Evolutionary conservation across 2,329 filamentous ascomycete genomes (phyloP), one percentile per base, ranked within the genome.

Genomic region (Thelonectria olida): DNA sequence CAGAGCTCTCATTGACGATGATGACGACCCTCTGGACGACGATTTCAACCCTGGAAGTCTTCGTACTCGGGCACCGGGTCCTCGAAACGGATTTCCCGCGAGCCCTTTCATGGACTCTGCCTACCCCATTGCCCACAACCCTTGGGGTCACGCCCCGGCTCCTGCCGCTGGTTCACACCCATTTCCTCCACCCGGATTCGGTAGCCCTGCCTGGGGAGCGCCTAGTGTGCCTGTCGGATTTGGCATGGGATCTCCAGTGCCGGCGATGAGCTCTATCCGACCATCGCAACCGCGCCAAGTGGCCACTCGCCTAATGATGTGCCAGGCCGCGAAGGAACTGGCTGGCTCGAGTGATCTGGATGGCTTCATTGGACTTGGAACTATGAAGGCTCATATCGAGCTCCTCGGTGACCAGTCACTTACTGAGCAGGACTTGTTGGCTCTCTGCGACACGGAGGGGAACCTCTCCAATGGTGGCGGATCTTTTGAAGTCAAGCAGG

Each of bases 391-490:
- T 9, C 84, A 86, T 55, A 82, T 92, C 27, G 88, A 89, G 54
- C 82, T 82, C 54, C 85, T 90, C 7, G 75, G 74, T n/a, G 76
- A 78, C 9, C 48, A 67, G 12, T 71, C 49, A 52, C 71, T 77
- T 28, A 70, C 82, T 66, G 76, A 88, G 81, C 72, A 84, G 23
- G 94, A 97, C 71, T 84, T 98, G 69, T 83, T 95, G 38, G 88
- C 92, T 58, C 90, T 96, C 60, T 96, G 92, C 75, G 95, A 98
- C 71, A 97, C 95, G 1, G 92, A 97, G 74, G 96, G 96, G 58
- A 96, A 91, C 70, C 75, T 81, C 2, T 88, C 90, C 61, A 98
- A 98, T 71, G 96, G 96, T 45, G 95, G 95, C 44, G 96, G 96
- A n/a, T 90, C 86, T 23, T 96, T 99, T 72, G 88, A 91, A 31